A percentile compares a stretch with the other conserved stretches of the same genome.
These are phyloP conservation scores for Liriodendron chinense DNA, from an alignment of 164 flowering plant genomes.

Conservation along the genomic window DNA sequence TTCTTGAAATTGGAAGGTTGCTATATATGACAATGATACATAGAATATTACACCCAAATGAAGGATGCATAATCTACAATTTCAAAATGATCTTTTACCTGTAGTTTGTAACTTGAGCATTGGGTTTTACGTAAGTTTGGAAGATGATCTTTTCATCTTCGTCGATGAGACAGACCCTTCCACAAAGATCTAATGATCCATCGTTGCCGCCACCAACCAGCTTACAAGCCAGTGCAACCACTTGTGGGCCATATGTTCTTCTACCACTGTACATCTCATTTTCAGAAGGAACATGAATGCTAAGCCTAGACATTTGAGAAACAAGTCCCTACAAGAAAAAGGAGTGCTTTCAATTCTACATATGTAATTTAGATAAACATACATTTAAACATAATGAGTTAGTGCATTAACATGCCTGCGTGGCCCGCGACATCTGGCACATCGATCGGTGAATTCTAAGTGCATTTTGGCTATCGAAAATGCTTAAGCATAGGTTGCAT, in stretches of 20 bases:
- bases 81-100: background rate
- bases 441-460: constrained; percentile 52
- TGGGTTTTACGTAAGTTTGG: constrained; percentile 72
- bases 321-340: constrained; percentile 22
- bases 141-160: constrained; percentile 70
- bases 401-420: constrained; percentile 20
- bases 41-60: too few relatives aligned
- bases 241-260: constrained; percentile 36
- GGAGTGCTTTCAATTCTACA: background rate
- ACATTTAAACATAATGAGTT: background rate
- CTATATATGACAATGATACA: too few relatives aligned
- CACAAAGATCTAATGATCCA: constrained; percentile 78
- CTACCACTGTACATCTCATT: constrained; percentile 31
- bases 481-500: constrained; percentile 67
- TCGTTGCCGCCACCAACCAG: constrained; percentile 94
- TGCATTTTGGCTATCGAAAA: constrained; percentile 55
- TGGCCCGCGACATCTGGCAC: constrained; percentile 55
- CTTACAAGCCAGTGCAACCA: constrained; percentile 73
- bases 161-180: constrained; percentile 80
- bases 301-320: constrained; percentile 52
- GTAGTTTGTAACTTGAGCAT: constrained; percentile 64
- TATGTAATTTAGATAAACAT: background rate
- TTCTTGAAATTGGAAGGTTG: too few relatives aligned
- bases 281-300: constrained; percentile 40
- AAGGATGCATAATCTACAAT: background rate